These are phyloP conservation scores for Veloboletus limbatus DNA, from an alignment of 1,284 basidiomycete species.

Conservation along the genomic window DNA sequence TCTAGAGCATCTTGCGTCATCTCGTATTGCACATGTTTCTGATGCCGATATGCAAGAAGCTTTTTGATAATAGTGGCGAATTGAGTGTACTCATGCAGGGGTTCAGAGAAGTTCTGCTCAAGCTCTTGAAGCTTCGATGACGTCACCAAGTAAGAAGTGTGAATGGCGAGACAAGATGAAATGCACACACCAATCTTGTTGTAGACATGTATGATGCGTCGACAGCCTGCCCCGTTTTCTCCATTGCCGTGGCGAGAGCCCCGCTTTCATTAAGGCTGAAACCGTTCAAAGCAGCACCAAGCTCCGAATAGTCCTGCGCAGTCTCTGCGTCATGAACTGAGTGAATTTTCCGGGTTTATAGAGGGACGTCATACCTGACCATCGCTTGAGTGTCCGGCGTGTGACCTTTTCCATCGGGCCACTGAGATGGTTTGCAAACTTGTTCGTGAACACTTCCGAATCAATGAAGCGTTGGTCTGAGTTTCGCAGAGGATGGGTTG, in stretches of 20 bases:
- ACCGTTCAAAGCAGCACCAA: constrained; percentile 94
- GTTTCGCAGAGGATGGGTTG: constrained; percentile 79
- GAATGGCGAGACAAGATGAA: constrained; percentile 7
- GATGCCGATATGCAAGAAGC: constrained; percentile 91
- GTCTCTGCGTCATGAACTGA: constrained; percentile 52
- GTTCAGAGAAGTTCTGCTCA: constrained; percentile 93
- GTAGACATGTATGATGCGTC: constrained; percentile 95
- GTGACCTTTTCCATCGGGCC: constrained; percentile 97
- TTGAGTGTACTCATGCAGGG: constrained; percentile 93
- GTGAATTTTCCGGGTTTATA: background rate
- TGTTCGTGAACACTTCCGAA: constrained; percentile 94
- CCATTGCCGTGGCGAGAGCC: constrained; percentile 73
- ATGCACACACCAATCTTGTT: constrained; percentile 64
- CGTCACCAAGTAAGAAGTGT: constrained; percentile 13
- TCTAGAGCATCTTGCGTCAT: constrained; percentile 93
- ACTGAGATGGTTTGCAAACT: constrained; percentile 89
- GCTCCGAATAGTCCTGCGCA: constrained; percentile 89
- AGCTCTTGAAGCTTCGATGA: constrained; percentile 77
- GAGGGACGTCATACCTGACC: constrained; percentile 65
- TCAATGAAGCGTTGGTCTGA: constrained; percentile 95
- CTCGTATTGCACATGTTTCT: constrained; percentile 98
- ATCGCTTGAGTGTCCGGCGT: constrained; percentile 86
- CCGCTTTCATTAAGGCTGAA: constrained; percentile 88
- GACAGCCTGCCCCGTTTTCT: constrained; percentile 93
- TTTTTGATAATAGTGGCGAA: constrained; percentile 95